Base-by-base conservation (phyloP, 257 asterid genomes). In the Thymus mandschuricus region DNA sequence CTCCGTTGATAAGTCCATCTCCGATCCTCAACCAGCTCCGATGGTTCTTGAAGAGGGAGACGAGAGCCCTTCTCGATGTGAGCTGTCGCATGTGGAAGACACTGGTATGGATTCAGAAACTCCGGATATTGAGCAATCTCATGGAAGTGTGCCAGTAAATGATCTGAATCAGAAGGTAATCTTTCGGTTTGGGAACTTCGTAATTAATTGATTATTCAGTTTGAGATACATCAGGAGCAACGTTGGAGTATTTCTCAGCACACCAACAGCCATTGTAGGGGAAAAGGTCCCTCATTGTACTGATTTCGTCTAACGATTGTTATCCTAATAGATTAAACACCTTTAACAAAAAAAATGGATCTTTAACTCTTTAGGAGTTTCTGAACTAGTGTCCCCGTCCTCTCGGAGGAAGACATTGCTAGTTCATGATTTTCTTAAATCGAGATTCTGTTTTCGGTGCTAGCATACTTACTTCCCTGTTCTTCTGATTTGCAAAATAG, bases 191-290 rank as follows among this genome's bases (percentile, higher is more conserved):
- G 9, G 5, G 59, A 79, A 63, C 21, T 69, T 52, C 44, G 4
- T 64, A 58, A 8, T 11, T 76, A 69, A 41, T 59, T 59, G 49
- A 12, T 3, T 46, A 5, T 51, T 58, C 12, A 54, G 65, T 43
- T 75, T 70, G 67, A 61, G 7, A 64, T 46, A 44, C 21, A 64
- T 50, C 81, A 81, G 80, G 83, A 33, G 66, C 71, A 21, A 75
- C 45, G 73, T 64, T 70, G 77, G 75, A 75, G 83, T 52, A 72
- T 55, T 58, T 76, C 71, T 79, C 85, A 70, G 81, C 78, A 63
- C 52, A 64, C 83, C 85, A 84, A 80, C 85, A 79, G 86, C 84
- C 10, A 69, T 77, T 80, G 89, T 84, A 75, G 85, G 89, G 89
- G 85, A 75, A 81, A 72, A 62, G 80, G 82, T 76, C 65, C 64